A percentile compares a stretch with the other conserved stretches of the same genome.
Conservation (phyloP, 768 basidiomycete genomes). For the Hemileccinum rubropunctum region DNA sequence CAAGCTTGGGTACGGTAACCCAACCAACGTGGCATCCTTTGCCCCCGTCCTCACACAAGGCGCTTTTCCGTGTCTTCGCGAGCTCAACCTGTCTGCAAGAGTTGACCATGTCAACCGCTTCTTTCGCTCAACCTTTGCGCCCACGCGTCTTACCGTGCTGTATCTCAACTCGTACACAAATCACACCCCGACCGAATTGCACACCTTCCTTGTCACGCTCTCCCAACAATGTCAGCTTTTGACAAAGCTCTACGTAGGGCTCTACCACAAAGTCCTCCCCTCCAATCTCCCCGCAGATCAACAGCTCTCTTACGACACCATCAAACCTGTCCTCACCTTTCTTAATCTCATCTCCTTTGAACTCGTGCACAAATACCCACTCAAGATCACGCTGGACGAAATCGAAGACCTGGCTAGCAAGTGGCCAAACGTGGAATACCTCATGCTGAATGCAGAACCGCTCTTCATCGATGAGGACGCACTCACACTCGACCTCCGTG, state of each 20-base stretch:
- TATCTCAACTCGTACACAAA: constrained; percentile 48
- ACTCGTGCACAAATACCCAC: constrained; percentile 29
- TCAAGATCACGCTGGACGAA: constrained; percentile 38
- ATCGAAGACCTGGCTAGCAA: constrained; percentile 43
- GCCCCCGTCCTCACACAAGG: constrained; percentile 43
- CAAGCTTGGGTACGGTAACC: constrained; percentile 46
- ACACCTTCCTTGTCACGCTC: constrained; percentile 42
- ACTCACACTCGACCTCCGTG: constrained; percentile 35
- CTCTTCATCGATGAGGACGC: constrained; percentile 20
- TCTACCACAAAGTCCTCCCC: constrained; percentile 24
- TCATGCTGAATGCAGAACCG: constrained; percentile 50
- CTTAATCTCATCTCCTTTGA: constrained; percentile 33
- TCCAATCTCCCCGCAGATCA: constrained; percentile 16
- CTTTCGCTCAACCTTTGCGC: constrained; percentile 43
- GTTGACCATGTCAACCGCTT: constrained; percentile 46
- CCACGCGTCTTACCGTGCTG: constrained; percentile 47
- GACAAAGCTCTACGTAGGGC: constrained; percentile 39
- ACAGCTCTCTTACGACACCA: constrained; percentile 34
- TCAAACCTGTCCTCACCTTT: constrained; percentile 36
- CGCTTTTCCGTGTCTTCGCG: constrained; percentile 52
- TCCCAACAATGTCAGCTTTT: constrained; percentile 49
- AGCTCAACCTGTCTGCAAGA: constrained; percentile 47
- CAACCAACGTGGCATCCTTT: constrained; percentile 44
- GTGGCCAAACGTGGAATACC: constrained; percentile 44
- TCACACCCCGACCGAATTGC: constrained; percentile 43